Base-by-base conservation (phyloP, 176 grass and related monocot species). In the Dactylis glomerata region DNA sequence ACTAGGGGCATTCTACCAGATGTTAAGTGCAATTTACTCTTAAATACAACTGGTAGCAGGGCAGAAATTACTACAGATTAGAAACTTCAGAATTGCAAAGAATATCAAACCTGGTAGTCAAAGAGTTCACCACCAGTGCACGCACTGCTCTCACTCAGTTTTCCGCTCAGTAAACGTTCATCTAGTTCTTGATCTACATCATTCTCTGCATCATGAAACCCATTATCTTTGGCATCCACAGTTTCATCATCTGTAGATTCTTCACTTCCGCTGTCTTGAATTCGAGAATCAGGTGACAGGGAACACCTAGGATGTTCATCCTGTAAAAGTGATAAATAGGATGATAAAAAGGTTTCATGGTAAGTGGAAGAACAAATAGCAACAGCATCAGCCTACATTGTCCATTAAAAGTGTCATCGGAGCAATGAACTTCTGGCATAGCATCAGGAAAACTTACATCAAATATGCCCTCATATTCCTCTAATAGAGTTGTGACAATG, bases 161-260 rank as follows among this genome's bases (percentile, higher is more conserved):
- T 96, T 88, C 97, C 97, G 31, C 93, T 96, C 75, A 89, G 68
- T 78, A 94, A 81, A 62, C 82, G 78, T 19, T 94, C 91, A 47
- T 90, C 84, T 86, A 94, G 62, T 81, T 96, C 97, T 63, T 89
- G 93, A 89, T 99, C 93, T 41, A 73, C 90, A 90, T 95, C 92
- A 89, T 92, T 92, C 87, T 96, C 97, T 79, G 88, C 93, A 86
- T 96, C 91, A 51, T 99, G 97, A 88, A 94, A 96, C 10, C 97
- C 97, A 90, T 92, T 99, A 52, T 83, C 93, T 84, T 94, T 94
- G 42, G 83, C 83, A 87, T 89, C 89, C 33, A 89, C 69, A 73
- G 88, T 92, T 75, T 85, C 93, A 80, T 94, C 88, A 82, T 89
- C 90, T 59, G 90, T 83, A 58, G 93, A 99, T 56, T 92, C 97